phyloP scores from a whole-genome alignment of 1,139 yeast genomes.

The Diutina catenulata region DNA sequence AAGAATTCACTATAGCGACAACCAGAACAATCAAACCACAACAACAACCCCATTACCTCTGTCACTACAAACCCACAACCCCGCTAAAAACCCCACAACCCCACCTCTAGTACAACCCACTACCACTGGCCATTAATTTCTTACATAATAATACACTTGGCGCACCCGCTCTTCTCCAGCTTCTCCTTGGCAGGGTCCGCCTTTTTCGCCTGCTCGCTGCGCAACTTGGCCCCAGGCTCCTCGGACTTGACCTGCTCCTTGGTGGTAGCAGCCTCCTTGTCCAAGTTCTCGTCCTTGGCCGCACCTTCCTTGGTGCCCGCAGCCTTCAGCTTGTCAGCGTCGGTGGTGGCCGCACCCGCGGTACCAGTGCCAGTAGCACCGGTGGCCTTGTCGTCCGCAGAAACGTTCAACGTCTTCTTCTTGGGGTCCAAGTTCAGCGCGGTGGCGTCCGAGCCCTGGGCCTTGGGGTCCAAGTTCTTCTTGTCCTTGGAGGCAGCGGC shows the following conservation, averaged over 20 bases:
- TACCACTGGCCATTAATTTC: no score
- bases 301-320: slow-evolving; percentile 1
- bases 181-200: neutral
- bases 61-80: no score
- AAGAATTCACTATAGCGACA: no score
- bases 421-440: slow-evolving; percentile 10
- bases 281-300: neutral
- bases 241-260: slow-evolving; percentile 3
- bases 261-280: neutral
- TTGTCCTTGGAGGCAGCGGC: no score
- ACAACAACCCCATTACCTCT: no score
- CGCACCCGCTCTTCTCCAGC: slow-evolving; percentile 1
- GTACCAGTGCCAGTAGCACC: slow-evolving; percentile 6
- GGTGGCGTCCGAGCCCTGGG: no score
- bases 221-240: neutral
- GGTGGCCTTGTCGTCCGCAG: slow-evolving; percentile 15
- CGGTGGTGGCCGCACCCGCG: neutral
- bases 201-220: slow-evolving; percentile 4
- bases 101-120: no score
- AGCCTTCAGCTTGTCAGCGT: neutral
- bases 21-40: no score
- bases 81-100: no score
- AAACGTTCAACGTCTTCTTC: slow-evolving; percentile 10
- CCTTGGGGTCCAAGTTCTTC: no score
- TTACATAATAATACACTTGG: slow-evolving; percentile 5